A percentile compares a stretch with the other conserved stretches of the same genome.
Conservation (phyloP, 805 yeast genomes). For the Kluyveromyces siamensis region DNA sequence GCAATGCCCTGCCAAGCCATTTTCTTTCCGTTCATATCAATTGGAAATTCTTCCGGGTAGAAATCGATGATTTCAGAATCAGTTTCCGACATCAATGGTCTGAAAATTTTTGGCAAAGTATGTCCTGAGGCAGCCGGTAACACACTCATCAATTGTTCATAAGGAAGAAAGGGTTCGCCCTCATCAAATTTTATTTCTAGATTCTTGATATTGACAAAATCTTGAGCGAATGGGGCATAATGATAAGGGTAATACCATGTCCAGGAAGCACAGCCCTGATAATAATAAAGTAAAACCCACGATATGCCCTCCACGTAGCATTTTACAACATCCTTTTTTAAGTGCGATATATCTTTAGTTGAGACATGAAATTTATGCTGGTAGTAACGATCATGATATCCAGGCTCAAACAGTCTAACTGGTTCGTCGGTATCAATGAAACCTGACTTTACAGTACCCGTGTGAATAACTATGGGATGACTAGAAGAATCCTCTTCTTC, state of each 20-base stretch:
- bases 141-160: conserved; percentile 90
- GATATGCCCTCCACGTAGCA: conserved; percentile 89
- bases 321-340: conserved; percentile 51
- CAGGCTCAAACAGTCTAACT: conserved; percentile 76
- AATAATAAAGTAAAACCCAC: conserved; percentile 92
- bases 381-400: conserved; percentile 78
- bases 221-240: conserved; percentile 96
- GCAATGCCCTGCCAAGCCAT: conserved; percentile 96
- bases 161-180: conserved; percentile 83
- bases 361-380: conserved; percentile 56
- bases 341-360: conserved; percentile 43
- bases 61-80: conserved; percentile 82
- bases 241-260: conserved; percentile 96
- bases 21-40: conserved; percentile 93
- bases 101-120: conserved; percentile 70
- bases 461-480: conserved; percentile 16
- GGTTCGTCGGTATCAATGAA: conserved; percentile 39
- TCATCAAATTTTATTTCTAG: conserved; percentile 47
- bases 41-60: conserved; percentile 78
- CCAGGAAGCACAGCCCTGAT: conserved; percentile 99
- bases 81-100: conserved; percentile 71
- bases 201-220: conserved; percentile 48
- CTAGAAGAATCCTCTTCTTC: conserved; percentile 15
- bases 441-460: conserved; percentile 22
- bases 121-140: conserved; percentile 91